Evolutionary conservation across 139 green algal species (phyloP).

Genomic region (Desmodesmus armatus): DNA sequence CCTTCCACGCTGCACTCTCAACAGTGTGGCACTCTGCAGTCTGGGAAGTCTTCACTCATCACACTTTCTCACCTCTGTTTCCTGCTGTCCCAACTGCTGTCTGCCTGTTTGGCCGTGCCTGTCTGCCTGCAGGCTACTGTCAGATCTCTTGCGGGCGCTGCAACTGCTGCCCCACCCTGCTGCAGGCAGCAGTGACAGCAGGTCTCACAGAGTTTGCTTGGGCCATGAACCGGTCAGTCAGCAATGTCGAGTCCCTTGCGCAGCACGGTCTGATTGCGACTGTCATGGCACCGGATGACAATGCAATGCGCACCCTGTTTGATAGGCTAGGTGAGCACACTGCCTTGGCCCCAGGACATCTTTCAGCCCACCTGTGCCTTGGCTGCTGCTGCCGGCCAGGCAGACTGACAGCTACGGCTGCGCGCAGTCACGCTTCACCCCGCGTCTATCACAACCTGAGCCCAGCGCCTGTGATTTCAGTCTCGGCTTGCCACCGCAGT

Average conservation of each 20-base stretch:
- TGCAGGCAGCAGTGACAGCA: slow-evolving; percentile 28
- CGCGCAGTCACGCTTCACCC: background rate
- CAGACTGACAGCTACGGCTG: background rate
- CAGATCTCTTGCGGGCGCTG: slow-evolving; percentile 60
- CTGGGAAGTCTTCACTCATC: no score
- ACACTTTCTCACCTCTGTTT: no score
- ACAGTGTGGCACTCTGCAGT: no score
- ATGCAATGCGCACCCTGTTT: slow-evolving; percentile 41
- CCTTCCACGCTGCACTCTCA: no score
- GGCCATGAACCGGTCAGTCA: slow-evolving; percentile 31
- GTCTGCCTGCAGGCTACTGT: slow-evolving; percentile 51
- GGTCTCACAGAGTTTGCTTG: slow-evolving; percentile 55
- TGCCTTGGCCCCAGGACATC: no score
- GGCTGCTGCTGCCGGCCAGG: background rate
- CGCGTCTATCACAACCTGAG: no score
- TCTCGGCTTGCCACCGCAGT: no score
- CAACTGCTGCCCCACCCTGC: slow-evolving; percentile 50
- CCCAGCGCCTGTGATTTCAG: no score
- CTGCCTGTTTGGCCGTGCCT: background rate
- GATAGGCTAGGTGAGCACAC: slow-evolving; percentile 50
- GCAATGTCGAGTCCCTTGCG: background rate
- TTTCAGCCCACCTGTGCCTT: background rate
- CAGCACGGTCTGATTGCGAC: slow-evolving; percentile 48
- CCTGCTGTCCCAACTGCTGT: no score
- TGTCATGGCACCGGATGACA: slow-evolving; percentile 51